These are phyloP conservation scores for Theileria orientalis DNA, from an alignment of 169 alveolate genomes.

Conservation along the genomic window DNA sequence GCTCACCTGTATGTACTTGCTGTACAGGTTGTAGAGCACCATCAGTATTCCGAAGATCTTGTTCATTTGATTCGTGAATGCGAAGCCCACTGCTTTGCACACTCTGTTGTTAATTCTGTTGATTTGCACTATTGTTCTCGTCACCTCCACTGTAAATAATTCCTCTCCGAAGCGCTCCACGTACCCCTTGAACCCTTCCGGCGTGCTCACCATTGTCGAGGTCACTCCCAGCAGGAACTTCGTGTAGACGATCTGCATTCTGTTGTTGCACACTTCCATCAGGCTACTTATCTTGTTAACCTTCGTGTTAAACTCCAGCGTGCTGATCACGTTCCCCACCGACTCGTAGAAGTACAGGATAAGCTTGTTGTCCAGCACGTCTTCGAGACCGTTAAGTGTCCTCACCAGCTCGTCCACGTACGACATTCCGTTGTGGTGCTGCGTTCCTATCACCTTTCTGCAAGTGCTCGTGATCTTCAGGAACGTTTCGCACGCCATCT, in stretches of 20 bases:
- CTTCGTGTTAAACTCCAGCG: constrained; percentile 13
- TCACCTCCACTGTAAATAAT: constrained; percentile 26
- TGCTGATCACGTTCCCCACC: constrained; percentile 63
- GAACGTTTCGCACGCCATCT: constrained; percentile 97
- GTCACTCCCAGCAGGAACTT: constrained; percentile 12
- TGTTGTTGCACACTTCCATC: constrained; percentile 50
- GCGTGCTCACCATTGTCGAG: constrained; percentile 5
- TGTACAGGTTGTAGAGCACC: constrained; percentile 40
- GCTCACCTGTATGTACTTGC: constrained; percentile 45
- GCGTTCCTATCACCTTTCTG: constrained; percentile 77
- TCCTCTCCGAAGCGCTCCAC: constrained; percentile 26
- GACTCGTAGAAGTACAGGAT: constrained; percentile 67
- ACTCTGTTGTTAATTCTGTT: constrained; percentile 61
- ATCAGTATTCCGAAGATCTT: constrained; percentile 33
- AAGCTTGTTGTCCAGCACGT: constrained; percentile 67
- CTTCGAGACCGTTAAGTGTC: constrained; percentile 70
- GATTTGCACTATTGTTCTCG: constrained; percentile 36
- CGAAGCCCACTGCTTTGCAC: constrained; percentile 57
- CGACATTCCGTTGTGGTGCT: constrained; percentile 9
- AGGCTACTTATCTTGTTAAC: constrained; percentile 11
- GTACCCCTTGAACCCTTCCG: constrained; percentile 21
- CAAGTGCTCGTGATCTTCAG: constrained; percentile 90
- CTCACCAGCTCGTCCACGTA: constrained; percentile 45
- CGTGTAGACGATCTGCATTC: constrained; percentile 22
- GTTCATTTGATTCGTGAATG: constrained; percentile 51